Evolutionary conservation across 805 yeast species (phyloP).

Genomic region (Torulaspora delbrueckii): DNA sequence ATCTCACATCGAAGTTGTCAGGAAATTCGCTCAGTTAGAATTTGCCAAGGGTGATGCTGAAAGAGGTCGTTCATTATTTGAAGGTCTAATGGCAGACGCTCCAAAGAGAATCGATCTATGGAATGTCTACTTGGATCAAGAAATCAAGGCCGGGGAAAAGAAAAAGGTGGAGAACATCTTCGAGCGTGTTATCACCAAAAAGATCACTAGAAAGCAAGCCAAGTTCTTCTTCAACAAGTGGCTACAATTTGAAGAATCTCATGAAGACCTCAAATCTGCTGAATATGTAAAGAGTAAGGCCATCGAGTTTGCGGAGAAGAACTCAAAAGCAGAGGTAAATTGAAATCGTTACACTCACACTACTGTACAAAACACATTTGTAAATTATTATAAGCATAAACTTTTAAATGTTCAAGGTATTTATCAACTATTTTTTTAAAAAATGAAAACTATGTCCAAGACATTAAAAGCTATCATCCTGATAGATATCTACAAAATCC

Average conservation of each 20-base stretch:
- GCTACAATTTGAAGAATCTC: constrained; percentile 72
- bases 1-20: constrained; percentile 71
- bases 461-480: constrained; percentile 12
- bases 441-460: no score
- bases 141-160: constrained; percentile 65
- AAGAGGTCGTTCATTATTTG: constrained; percentile 91
- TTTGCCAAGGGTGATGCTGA: constrained; percentile 84
- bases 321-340: constrained; percentile 10
- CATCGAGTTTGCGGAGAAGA: constrained; percentile 56
- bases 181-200: constrained; percentile 66
- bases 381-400: not conserved
- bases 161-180: constrained; percentile 70
- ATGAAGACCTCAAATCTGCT: constrained; percentile 60
- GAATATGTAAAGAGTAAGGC: constrained; percentile 91
- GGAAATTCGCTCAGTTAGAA: constrained; percentile 86
- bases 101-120: constrained; percentile 91
- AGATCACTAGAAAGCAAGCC: constrained; percentile 81
- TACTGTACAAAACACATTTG: constrained; percentile 1
- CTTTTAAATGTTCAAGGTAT: not conserved
- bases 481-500: constrained; percentile 39
- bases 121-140: constrained; percentile 94
- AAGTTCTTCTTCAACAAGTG: constrained; percentile 92
- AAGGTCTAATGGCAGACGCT: constrained; percentile 83
- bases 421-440: no score
- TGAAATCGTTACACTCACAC: not conserved